These are phyloP conservation scores for Blumeria hordei DNA, from an alignment of 2,329 filamentous ascomycete species.

Conservation along the genomic window DNA sequence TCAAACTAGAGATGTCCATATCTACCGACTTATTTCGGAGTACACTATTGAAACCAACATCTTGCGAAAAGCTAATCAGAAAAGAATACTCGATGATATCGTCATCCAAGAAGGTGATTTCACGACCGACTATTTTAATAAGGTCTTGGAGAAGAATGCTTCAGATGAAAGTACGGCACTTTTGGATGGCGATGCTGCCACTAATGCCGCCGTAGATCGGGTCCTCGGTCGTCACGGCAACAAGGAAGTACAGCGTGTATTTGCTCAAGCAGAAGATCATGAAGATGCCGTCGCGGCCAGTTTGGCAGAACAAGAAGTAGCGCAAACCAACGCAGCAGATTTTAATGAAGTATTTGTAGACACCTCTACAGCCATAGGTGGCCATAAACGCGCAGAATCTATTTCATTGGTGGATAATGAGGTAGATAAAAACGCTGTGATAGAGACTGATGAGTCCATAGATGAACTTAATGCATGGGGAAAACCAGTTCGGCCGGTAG, in stretches of 20 bases:
- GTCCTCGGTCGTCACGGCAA: constrained; percentile 40
- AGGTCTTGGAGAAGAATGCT: constrained; percentile 43
- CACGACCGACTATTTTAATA: constrained; percentile 88
- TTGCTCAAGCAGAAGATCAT: constrained; percentile 76
- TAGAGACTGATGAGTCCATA: constrained; percentile 10
- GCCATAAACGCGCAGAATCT: constrained; percentile 5
- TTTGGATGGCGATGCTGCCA: constrained; percentile 41
- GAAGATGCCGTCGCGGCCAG: constrained; percentile 81
- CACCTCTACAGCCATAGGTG: constrained; percentile 10
- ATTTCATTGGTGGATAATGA: neutral
- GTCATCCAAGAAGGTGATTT: constrained; percentile 97
- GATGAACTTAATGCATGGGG: constrained; percentile 36
- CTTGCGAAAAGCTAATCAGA: constrained; percentile 84
- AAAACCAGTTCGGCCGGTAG: constrained; percentile 33
- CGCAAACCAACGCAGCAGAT: constrained; percentile 62
- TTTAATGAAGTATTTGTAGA: constrained; percentile 41
- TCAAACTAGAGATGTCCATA: constrained; percentile 91
- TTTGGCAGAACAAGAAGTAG: constrained; percentile 67
- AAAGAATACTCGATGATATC: constrained; percentile 91
- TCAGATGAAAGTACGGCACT: constrained; percentile 28
- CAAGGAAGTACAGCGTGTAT: constrained; percentile 42
- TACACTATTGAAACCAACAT: constrained; percentile 98
- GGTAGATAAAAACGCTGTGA: neutral
- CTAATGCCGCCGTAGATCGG: constrained; percentile 63
- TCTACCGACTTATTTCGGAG: constrained; percentile 81